These are phyloP conservation scores for Vanrija sp. DNA, from an alignment of 1,284 basidiomycete species.

Conservation along the genomic window DNA sequence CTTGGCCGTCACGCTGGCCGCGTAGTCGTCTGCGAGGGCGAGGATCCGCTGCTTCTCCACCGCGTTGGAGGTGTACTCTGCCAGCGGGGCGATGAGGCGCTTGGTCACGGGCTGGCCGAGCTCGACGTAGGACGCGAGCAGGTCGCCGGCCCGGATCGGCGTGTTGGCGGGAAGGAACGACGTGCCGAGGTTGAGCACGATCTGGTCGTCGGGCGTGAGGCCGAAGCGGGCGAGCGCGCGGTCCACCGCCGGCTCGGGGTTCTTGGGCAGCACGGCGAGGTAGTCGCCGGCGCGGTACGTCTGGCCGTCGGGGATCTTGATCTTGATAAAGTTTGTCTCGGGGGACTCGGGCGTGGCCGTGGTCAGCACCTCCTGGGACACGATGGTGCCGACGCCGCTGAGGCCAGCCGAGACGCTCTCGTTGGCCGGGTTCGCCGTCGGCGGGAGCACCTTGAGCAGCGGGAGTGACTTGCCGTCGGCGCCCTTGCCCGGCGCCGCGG, in stretches of 20 bases:
- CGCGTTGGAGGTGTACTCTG: conserved; percentile 4
- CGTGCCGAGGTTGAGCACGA: conserved; percentile 9
- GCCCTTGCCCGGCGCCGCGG: neutral
- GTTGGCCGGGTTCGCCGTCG: conserved; percentile 10
- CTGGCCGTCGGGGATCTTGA: conserved; percentile 52
- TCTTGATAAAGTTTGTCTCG: conserved; percentile 47
- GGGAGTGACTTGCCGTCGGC: conserved; percentile 25
- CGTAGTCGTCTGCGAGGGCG: conserved; percentile 13
- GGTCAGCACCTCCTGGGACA: conserved; percentile 17
- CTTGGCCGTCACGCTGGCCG: conserved; percentile 32
- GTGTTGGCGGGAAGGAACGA: conserved; percentile 47
- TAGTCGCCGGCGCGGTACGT: conserved; percentile 55
- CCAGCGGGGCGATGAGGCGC: conserved; percentile 19
- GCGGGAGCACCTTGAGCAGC: conserved; percentile 2
- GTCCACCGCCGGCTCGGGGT: conserved; percentile 5
- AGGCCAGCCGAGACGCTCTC: conserved; percentile 11
- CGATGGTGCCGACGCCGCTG: conserved; percentile 9
- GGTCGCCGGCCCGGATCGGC: conserved; percentile 46
- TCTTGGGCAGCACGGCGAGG: conserved; percentile 48
- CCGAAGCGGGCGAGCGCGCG: conserved; percentile 11
- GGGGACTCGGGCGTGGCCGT: conserved; percentile 3
- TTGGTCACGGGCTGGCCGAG: conserved; percentile 39
- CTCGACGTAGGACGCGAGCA: conserved; percentile 54
- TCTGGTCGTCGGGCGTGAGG: conserved; percentile 19
- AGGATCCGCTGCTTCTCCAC: conserved; percentile 2